phyloP scores from a whole-genome alignment of 108 stramenopile species.

The Cyclotella cryptica region DNA sequence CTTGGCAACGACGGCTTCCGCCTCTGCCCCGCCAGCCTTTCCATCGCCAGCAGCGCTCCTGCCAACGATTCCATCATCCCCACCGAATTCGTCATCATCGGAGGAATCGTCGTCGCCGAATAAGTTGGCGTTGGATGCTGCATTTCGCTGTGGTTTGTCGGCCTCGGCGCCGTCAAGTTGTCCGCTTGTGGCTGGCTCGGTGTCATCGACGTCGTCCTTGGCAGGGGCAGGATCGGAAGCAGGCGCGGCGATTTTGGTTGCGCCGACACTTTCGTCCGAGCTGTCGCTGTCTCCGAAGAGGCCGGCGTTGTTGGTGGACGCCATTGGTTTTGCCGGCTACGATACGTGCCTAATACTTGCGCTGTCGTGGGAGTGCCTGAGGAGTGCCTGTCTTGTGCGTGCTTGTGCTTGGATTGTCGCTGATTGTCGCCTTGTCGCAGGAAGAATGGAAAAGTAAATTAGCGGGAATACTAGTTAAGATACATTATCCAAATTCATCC shows the following conservation, averaged over 20 bases:
- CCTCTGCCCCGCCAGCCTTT: not conserved
- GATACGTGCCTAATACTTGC: too few species aligned
- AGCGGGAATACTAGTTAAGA: too few species aligned
- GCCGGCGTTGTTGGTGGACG: slow-evolving; percentile 14
- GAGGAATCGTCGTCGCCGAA: slow-evolving; percentile 50
- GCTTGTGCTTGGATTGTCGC: too few species aligned
- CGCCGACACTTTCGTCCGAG: slow-evolving; percentile 33
- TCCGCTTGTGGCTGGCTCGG: too few species aligned
- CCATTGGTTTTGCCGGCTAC: too few species aligned
- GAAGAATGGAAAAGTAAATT: too few species aligned
- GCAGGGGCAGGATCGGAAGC: not conserved
- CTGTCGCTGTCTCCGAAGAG: slow-evolving; percentile 43
- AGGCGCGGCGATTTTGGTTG: not conserved
- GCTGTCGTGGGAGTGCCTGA: too few species aligned
- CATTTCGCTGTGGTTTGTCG: not conserved
- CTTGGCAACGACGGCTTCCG: not conserved
- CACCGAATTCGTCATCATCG: slow-evolving; percentile 49
- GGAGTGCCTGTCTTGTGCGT: too few species aligned
- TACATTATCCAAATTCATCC: too few species aligned
- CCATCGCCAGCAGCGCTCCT: slow-evolving; percentile 1
- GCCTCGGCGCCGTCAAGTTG: not conserved
- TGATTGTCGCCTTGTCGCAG: too few species aligned
- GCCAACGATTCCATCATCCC: slow-evolving; percentile 41
- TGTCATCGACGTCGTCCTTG: not conserved
- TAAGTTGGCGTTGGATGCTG: slow-evolving; percentile 1